Evolutionary conservation across 495 filamentous ascomycete species (phyloP), one percentile per base, ranked within the genome.

Genomic region (Niebla homalea): DNA sequence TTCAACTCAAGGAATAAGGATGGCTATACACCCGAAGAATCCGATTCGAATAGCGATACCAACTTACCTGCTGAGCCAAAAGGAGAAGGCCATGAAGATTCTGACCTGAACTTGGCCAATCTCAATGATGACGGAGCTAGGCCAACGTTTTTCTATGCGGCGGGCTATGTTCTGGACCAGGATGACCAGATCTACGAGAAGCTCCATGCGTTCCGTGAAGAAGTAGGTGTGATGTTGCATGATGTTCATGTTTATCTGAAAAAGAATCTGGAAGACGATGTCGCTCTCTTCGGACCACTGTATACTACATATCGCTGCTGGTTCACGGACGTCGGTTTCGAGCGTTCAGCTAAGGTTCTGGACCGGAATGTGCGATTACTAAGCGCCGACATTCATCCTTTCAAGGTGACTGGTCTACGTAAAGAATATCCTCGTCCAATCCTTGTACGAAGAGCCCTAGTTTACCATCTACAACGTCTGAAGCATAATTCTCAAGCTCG

Each of bases 281-380:
- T 99, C 11, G 76, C 85, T 2, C 95, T 88, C 66, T 99, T 97
- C 65, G 93, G 84, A 29, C 78, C 89, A 21, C 63, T 99, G 11
- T 99, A 96, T 63, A 86, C 80, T 21, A 83, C 92, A 1, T 99
- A 94, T 64, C 71, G 84, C 15, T 88, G 83, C n/a, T 99, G 88
- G 87, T 95, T 99, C 58, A 84, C 93, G 7, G 92, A 99, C 57
- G 88, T 97, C 41, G 93, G 93, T 18, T 93, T 95, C 51, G 92
- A 99, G 60, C 73, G 92, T 50, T 94, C 89, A 8, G 90, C 92
- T 5, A 93, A 95, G 62, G 85, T 92, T 10, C 69, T 99, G 25
- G 92, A 99, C 60, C 74, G 93, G 21, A 79, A 96, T 12, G 77
- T 80, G 7, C 76, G 87, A 41, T 76, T 99, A 11, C 80, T 94